Evolutionary conservation across 1,139 yeast species (phyloP).

Genomic region (Candida freyschussii): DNA sequence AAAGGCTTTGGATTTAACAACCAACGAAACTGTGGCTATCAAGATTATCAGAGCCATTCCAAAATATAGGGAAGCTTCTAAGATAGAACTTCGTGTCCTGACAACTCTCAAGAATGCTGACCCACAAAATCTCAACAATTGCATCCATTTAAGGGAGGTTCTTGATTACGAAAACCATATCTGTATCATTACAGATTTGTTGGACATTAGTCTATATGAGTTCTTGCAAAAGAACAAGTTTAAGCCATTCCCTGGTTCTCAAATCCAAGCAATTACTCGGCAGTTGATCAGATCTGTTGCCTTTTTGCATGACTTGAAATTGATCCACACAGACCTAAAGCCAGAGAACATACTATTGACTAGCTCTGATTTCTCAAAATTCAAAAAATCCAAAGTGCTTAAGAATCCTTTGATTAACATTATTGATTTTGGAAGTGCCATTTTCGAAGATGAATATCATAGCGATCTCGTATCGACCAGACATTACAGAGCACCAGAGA

Average conservation of each 20-base stretch:
- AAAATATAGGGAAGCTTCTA: conserved; percentile 80
- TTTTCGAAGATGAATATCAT: conserved; percentile 92
- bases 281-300: conserved; percentile 85
- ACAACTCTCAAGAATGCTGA: conserved; percentile 74
- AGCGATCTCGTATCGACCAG: conserved; percentile 88
- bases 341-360: conserved; percentile 89
- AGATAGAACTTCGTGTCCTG: conserved; percentile 72
- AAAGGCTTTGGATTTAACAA: conserved; percentile 52
- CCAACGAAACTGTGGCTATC: conserved; percentile 72
- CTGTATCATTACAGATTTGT: conserved; percentile 84
- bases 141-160: conserved; percentile 80
- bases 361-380: conserved; percentile 43
- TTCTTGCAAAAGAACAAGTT: conserved; percentile 75
- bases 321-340: conserved; percentile 91
- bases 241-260: conserved; percentile 71
- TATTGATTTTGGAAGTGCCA: conserved; percentile 95
- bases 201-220: conserved; percentile 83
- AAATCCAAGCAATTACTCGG: conserved; percentile 82
- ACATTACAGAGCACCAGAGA: conserved; percentile 97
- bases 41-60: conserved; percentile 82
- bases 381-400: conserved; percentile 43
- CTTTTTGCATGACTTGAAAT: conserved; percentile 79
- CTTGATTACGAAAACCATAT: conserved; percentile 93
- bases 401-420: conserved; percentile 78
- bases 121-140: conserved; percentile 60